Evolutionary conservation across 495 filamentous ascomycete genomes (phyloP).

Genomic region (Neurospora cerealis): DNA sequence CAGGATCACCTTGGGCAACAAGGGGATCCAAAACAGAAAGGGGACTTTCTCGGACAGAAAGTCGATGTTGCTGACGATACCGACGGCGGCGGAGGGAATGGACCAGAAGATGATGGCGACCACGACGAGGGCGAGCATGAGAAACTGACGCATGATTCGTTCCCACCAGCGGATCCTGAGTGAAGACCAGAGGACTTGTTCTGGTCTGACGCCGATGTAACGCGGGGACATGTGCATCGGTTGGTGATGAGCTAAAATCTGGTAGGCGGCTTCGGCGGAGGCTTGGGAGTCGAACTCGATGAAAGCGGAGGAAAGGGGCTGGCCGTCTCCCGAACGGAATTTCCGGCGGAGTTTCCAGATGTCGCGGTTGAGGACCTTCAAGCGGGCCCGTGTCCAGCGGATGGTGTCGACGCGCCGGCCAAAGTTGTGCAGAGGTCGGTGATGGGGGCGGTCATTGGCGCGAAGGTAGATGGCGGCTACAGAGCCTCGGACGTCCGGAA

Average conservation of each 20-base stretch:
- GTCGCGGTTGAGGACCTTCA: constrained; percentile 62
- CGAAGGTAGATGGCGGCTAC: constrained; percentile 70
- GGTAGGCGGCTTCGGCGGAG: constrained; percentile 73
- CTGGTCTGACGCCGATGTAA: constrained; percentile 66
- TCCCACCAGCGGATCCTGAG: constrained; percentile 76
- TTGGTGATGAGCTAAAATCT: constrained; percentile 69
- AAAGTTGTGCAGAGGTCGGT: constrained; percentile 41
- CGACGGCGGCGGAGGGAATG: constrained; percentile 73
- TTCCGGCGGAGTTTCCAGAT: constrained; percentile 50
- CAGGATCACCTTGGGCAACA: constrained; percentile 53
- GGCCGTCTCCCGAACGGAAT: constrained; percentile 35
- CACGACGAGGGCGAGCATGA: constrained; percentile 52
- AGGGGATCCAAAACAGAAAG: constrained; percentile 58
- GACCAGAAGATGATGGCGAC: constrained; percentile 83
- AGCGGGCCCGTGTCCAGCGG: constrained; percentile 68
- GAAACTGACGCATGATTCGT: constrained; percentile 56
- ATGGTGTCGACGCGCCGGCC: constrained; percentile 66
- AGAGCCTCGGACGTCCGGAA: constrained; percentile 46
- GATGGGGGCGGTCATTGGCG: constrained; percentile 44
- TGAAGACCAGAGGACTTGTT: constrained; percentile 77
- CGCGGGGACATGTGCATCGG: constrained; percentile 77
- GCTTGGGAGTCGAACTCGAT: constrained; percentile 71
- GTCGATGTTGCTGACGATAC: constrained; percentile 68
- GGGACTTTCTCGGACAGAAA: constrained; percentile 47
- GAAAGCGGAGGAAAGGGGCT: constrained; percentile 57